Conservation (phyloP, 2,329 filamentous ascomycete genomes). For the Aspergillus sp. region DNA sequence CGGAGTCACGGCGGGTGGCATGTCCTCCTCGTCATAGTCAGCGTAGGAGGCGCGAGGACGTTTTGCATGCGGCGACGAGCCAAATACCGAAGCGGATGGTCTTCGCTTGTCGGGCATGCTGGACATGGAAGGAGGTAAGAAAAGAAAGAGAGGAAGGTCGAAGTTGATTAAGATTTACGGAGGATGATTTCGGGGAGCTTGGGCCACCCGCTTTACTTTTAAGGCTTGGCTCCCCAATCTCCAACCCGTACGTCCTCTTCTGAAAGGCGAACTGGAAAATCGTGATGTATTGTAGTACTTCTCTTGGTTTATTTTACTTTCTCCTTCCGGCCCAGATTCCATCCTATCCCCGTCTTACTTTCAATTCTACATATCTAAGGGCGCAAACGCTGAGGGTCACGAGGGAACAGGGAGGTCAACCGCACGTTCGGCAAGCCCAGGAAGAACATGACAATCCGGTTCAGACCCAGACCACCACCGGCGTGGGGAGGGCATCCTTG, state of each 20-base stretch:
- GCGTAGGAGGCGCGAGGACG: conserved; percentile 30
- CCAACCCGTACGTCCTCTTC: no score
- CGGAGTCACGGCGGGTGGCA: conserved; percentile 13
- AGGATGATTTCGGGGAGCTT: conserved; percentile 21
- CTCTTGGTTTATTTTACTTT: not conserved
- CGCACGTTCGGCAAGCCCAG: conserved; percentile 64
- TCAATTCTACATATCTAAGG: conserved; percentile 26
- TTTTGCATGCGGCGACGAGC: conserved; percentile 25
- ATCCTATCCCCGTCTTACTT: not conserved
- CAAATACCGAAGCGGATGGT: conserved; percentile 16
- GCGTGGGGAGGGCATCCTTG: conserved; percentile 65
- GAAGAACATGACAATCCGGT: conserved; percentile 68
- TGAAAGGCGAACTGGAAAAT: conserved; percentile 4
- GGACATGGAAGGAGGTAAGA: conserved; percentile 9
- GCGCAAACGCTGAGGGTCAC: conserved; percentile 59
- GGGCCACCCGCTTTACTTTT: conserved; percentile 16
- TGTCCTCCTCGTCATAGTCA: conserved; percentile 27
- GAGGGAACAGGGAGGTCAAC: conserved; percentile 62
- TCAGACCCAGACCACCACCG: conserved; percentile 64
- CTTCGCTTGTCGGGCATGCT: conserved; percentile 38
- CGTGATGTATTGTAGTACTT: no score
- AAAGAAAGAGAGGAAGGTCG: conserved; percentile 11
- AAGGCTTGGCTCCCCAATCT: not conserved
- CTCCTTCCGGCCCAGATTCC: not conserved
- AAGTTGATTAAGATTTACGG: not conserved